phyloP scores from a whole-genome alignment of 2,329 filamentous ascomycete genomes.

The Akanthomyces uredinophilus region DNA sequence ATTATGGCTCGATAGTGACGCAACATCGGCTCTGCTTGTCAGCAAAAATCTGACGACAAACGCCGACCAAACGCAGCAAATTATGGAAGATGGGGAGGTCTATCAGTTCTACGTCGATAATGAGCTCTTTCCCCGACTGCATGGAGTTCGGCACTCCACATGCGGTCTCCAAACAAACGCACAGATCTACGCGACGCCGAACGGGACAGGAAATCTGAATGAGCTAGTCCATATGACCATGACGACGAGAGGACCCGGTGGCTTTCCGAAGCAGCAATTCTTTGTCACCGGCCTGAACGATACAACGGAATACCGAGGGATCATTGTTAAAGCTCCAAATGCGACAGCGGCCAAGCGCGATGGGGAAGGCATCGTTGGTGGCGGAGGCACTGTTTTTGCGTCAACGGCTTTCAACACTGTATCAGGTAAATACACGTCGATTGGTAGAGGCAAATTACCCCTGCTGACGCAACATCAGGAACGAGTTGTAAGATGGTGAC shows the following conservation, averaged over 20 bases:
- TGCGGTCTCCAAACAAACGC: conserved; percentile 71
- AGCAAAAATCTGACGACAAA: conserved; percentile 67
- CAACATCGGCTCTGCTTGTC: conserved; percentile 69
- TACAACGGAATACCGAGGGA: conserved; percentile 66
- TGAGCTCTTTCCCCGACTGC: conserved; percentile 50
- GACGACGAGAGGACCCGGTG: conserved; percentile 61
- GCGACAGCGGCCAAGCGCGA: conserved; percentile 38
- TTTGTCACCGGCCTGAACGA: conserved; percentile 71
- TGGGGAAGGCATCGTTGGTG: conserved; percentile 45
- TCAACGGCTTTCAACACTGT: conserved; percentile 74
- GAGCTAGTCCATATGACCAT: conserved; percentile 55
- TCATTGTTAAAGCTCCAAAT: conserved; percentile 59
- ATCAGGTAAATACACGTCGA: conserved; percentile 52
- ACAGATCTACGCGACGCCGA: conserved; percentile 50
- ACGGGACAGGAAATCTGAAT: conserved; percentile 43
- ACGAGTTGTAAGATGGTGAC: conserved; percentile 81
- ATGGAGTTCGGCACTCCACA: conserved; percentile 72
- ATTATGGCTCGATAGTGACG: conserved; percentile 81
- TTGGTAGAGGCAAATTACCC: not conserved
- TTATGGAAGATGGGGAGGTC: conserved; percentile 49
- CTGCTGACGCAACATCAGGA: conserved; percentile 38
- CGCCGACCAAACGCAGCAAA: conserved; percentile 47
- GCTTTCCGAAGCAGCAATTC: conserved; percentile 80
- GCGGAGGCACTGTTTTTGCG: conserved; percentile 72
- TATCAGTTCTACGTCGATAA: conserved; percentile 76